These are phyloP conservation scores for Trypanosoma brucei DNA, from an alignment of 208 protist genomes.

Conservation along the genomic window DNA sequence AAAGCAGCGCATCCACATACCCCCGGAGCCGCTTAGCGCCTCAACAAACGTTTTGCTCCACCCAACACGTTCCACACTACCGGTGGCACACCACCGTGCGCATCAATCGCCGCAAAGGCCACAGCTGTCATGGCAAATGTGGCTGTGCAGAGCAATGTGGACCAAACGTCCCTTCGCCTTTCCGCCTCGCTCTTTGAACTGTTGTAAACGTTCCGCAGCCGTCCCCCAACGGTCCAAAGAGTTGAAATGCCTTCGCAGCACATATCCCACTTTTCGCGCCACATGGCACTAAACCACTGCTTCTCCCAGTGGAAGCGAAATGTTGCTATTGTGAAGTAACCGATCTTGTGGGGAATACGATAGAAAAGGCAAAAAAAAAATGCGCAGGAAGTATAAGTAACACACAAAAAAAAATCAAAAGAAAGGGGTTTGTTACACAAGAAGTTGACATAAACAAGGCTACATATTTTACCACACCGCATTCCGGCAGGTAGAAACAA, in stretches of 20 bases:
- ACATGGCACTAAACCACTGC: constrained; percentile 1
- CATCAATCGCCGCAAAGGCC: constrained; percentile 41
- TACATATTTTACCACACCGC: no score
- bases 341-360: no score
- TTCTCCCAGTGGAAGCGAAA: no score
- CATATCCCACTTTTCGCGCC: constrained; percentile 21
- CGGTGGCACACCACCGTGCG: constrained; percentile 26
- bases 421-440: no score
- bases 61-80: constrained; percentile 7
- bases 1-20: not conserved
- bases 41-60: constrained; percentile 3
- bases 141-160: constrained; percentile 34
- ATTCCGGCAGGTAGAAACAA: no score
- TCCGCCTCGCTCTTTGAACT: constrained; percentile 54
- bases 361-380: no score
- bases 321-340: no score
- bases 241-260: constrained; percentile 34
- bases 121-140: constrained; percentile 34
- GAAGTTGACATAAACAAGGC: no score
- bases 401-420: no score
- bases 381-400: no score
- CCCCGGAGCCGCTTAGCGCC: not conserved
- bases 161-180: constrained; percentile 34
- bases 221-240: constrained; percentile 66
- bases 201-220: constrained; percentile 68